Base-by-base conservation (phyloP, 2,329 filamentous ascomycete species). In the Magnaporthiopsis rhizophila region DNA sequence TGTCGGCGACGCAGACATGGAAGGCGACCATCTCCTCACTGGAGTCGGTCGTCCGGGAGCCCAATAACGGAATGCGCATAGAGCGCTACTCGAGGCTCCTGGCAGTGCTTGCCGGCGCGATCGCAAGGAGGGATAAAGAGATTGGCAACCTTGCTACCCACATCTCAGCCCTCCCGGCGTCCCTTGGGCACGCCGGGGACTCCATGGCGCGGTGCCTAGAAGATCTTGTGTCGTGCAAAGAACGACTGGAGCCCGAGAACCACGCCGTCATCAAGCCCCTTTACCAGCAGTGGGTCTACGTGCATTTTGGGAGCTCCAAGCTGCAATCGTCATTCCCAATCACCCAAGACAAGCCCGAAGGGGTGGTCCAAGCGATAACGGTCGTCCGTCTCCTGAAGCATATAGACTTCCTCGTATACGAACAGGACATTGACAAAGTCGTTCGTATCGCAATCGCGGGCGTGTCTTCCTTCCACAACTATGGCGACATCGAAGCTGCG, bases 341-440 rank as follows among this genome's bases (percentile, higher is more conserved):
- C 32, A 69, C 21, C 24, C 68, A 63, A 66, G 70, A 66, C 38
- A 68, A 68, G 30, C 64, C 70, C 60, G 66, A 69, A 24, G 68
- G n/a, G 11, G 67, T 71, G 1, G 80, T 80, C 65, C 79, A 79
- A 62, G 77, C 81, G 36, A 75, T 84, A 34, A 79, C 77, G 3
- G 76, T 81, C 7, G 74, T 87, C 6, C 74, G 80, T 0, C 75
- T 83, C 60, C 73, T 84, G 9, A 79, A 77, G 66, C 78, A 84
- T 69, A 77, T 85, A 65, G 73, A 73, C 24, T 83, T 80, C 63
- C 70, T 76, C 2, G 77, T 84, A 24, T 86, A 84, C 70, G 78
- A 83, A 58, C 78, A 80, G 21, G 83, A 86, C 61, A 73, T 78
- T 0, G 64, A 75, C 4, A 71, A 73, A 38, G 75, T 86, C 7